A percentile compares a stretch with the other conserved stretches of the same genome.
These are phyloP conservation scores for Suillus decipiens DNA, from an alignment of 768 basidiomycete genomes.

Conservation along the genomic window DNA sequence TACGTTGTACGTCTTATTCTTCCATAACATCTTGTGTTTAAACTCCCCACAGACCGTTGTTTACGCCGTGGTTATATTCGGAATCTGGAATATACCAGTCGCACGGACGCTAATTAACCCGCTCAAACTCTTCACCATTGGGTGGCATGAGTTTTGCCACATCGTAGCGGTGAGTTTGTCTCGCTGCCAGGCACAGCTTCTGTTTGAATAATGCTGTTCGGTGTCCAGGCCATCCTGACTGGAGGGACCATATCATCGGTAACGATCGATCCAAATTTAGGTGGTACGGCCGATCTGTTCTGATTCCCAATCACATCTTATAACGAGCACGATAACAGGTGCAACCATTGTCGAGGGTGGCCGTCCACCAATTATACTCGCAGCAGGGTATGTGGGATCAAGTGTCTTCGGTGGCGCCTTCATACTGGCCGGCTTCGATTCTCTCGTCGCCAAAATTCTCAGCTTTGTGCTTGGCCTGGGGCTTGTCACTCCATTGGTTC, in stretches of 20 bases:
- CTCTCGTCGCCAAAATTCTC: conserved; percentile 87
- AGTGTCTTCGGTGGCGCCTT: conserved; percentile 82
- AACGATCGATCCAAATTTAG: conserved; percentile 82
- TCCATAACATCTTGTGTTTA: conserved; percentile 11
- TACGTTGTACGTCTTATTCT: conserved; percentile 61
- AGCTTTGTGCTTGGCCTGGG: conserved; percentile 91
- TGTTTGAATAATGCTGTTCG: conserved; percentile 1
- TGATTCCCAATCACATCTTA: background rate
- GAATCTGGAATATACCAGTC: conserved; percentile 85
- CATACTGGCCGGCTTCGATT: conserved; percentile 83
- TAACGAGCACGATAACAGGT: conserved; percentile 11
- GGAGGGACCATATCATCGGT: conserved; percentile 79
- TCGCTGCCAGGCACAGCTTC: conserved; percentile 11
- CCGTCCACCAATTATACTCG: conserved; percentile 65
- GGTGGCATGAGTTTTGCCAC: conserved; percentile 88
- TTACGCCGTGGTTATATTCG: conserved; percentile 84
- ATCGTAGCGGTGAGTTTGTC: conserved; percentile 62
- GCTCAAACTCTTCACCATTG: conserved; percentile 84
- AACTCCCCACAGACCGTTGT: conserved; percentile 64
- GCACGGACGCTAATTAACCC: conserved; percentile 79
- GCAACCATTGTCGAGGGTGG: conserved; percentile 72
- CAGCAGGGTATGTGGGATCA: conserved; percentile 83
- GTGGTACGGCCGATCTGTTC: conserved; percentile 54
- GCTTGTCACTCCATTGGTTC: conserved; percentile 78
- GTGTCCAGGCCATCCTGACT: conserved; percentile 66